Base-by-base conservation (phyloP, 306 rosid genomes). In the Dryas drummondii region DNA sequence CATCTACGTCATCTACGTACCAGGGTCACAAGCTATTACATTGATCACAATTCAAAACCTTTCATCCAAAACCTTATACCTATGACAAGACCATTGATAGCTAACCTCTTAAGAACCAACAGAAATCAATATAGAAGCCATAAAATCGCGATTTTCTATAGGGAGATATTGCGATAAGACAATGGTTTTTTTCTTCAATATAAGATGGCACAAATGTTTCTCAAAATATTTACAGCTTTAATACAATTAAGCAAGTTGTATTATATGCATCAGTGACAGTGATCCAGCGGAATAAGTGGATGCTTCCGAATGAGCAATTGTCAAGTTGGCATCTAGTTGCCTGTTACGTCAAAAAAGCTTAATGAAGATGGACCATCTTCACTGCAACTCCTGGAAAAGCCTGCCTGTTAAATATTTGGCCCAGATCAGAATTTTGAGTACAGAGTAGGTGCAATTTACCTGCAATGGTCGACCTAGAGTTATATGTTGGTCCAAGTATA, bases 161-260 rank as follows among this genome's bases (percentile, higher is more conserved):
- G 37, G 37, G 37, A 32, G 37, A 32, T 1, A 32, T 32, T 32
- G 37, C 2, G 2, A 32, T 32, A 32, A 32, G 3, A 32, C 37
- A 1, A 32, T 32, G 37, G 37, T 32, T 32, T 4, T 3, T 4
- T 17, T 9, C 53, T 46, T 64, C 11, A 3, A 6, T 10, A 50
- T 49, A 6, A 49, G 12, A 68, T 0, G 14, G 27, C 51, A 40
- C 56, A 55, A 76, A 75, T 15, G 32, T 11, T 37, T 32, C 37
- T 32, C 37, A 32, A 32, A 44, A 71, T 57, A 76, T 76, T 55
- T 68, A 76, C 84, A 76, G 55, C 55, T 63, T 16, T 5, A 64
- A 71, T 64, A 70, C 73, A 66, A 41, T 53, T 10, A 8, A 53
- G 54, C 46, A 66, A 37, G 54, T 72, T 56, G 51, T 66, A 19